Percentiles rank a stretch among this genome's conserved stretches.
Conservation (phyloP, 2,329 filamentous ascomycete species). For the Stachybotrys chlorohalonatus region DNA sequence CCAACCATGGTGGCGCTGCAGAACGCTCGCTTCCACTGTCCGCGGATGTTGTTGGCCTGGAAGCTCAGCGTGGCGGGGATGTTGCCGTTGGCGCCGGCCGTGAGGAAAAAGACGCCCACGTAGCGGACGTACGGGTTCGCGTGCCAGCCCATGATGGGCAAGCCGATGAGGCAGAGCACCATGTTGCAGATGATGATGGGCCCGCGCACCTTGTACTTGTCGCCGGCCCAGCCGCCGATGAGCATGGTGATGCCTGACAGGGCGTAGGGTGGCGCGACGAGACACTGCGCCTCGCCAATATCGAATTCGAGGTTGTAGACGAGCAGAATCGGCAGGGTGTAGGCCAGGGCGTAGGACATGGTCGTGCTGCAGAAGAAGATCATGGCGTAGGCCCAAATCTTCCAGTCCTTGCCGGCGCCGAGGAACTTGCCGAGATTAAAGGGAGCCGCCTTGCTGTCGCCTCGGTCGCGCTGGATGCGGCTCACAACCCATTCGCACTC, state of each 20-base stretch:
- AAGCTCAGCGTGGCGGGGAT: constrained; percentile 67
- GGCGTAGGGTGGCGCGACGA: constrained; percentile 61
- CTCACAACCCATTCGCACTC: constrained; percentile 46
- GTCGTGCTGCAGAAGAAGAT: constrained; percentile 61
- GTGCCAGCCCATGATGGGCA: constrained; percentile 65
- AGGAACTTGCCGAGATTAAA: constrained; percentile 42
- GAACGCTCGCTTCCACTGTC: constrained; percentile 82
- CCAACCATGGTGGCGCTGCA: constrained; percentile 68
- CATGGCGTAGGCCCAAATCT: constrained; percentile 53
- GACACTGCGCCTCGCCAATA: constrained; percentile 56
- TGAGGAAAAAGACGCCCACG: constrained; percentile 67
- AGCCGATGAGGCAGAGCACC: constrained; percentile 55
- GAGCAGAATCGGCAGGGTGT: constrained; percentile 72
- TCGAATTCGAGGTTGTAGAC: constrained; percentile 52
- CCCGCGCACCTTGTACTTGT: constrained; percentile 57
- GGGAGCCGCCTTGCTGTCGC: constrained; percentile 43
- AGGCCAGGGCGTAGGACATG: constrained; percentile 66
- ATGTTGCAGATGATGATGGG: constrained; percentile 59
- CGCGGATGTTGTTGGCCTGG: constrained; percentile 81
- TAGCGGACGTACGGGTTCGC: constrained; percentile 49
- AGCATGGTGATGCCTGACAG: constrained; percentile 58
- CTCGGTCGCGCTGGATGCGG: constrained; percentile 47
- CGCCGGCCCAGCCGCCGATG: constrained; percentile 51
- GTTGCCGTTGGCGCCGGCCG: constrained; percentile 69
- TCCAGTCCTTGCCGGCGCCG: constrained; percentile 37